phyloP scores from a whole-genome alignment of 2,329 filamentous ascomycete species.

The Reticulascus tulasneorum region DNA sequence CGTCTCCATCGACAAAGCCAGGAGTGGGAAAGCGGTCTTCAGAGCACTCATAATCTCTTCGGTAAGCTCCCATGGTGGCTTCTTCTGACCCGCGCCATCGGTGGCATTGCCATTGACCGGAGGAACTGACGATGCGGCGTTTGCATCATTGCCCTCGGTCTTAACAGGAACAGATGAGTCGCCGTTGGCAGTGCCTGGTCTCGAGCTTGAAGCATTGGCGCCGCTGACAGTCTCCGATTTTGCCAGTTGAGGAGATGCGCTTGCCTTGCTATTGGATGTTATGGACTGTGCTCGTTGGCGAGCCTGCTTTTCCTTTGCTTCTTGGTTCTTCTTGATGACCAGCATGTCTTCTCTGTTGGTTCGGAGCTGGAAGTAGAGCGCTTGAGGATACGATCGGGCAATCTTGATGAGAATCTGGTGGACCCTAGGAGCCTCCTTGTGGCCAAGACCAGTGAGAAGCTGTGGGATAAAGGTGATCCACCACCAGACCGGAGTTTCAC shows the following conservation, averaged over 20 bases:
- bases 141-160: conserved; percentile 36
- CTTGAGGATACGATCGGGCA: conserved; percentile 91
- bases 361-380: conserved; percentile 90
- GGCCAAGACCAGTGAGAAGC: conserved; percentile 82
- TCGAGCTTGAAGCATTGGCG: conserved; percentile 33
- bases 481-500: conserved; percentile 97
- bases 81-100: conserved; percentile 46
- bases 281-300: conserved; percentile 45
- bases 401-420: conserved; percentile 87
- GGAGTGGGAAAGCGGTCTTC: conserved; percentile 92
- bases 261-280: conserved; percentile 40
- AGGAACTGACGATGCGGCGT: conserved; percentile 11
- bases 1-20: conserved; percentile 97
- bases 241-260: conserved; percentile 42
- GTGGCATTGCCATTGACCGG: conserved; percentile 15
- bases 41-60: conserved; percentile 94
- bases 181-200: conserved; percentile 49
- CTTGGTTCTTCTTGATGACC: conserved; percentile 84
- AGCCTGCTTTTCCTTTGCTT: conserved; percentile 64
- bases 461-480: conserved; percentile 99
- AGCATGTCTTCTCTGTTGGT: conserved; percentile 94
- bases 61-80: conserved; percentile 92
- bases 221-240: conserved; percentile 48
- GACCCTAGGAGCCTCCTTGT: conserved; percentile 85
- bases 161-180: conserved; percentile 39